Evolutionary conservation across 345 rosid species (phyloP), one percentile per base, ranked within the genome.

Genomic region (Camelina neglecta): DNA sequence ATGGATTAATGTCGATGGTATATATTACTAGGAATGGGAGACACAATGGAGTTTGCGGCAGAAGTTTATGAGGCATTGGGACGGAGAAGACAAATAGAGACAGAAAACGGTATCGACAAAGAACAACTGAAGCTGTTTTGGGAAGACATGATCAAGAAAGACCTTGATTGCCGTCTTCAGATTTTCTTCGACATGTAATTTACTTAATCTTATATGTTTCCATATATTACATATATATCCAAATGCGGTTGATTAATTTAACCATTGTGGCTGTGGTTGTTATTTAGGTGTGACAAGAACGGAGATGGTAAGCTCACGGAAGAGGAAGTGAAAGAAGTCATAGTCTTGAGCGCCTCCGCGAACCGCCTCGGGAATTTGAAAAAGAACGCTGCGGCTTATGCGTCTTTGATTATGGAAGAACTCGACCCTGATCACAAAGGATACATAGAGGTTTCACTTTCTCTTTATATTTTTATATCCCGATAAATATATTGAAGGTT

Each of bases 321-420:
- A 69, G 91, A 86, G 8, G 99, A 95, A 77, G 99, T 92, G 51
- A 86, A 86, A 81, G 94, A 95, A 88, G 89, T 95, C 23, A 89
- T 95, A 78, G 72, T 88, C 57, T 74, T 89, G 83, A 95, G 99
- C 58, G 99, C 98, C 23, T 84, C 97, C 0, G 99, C 90, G 23
- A 95, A 95, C 78, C 88, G 88, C 80, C 90, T 95, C 1, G 84
- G 86, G 12, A 90, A 87, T 57, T 89, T 92, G 0, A 92, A 90
- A 77, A 73, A 90, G 60, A 85, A 86, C 36, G 98, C 97, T 2
- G 75, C 73, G 0, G 29, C 84, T n/a, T 95, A 95, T 54, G 90
- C 99, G 12, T 65, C 90, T 69, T 77, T 95, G 56, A 95, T 95
- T 81, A 95, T 95, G 99, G 99, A 95, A 82, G 96, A 95, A 84